These are phyloP conservation scores for Stagonosporopsis rhizophila DNA, from an alignment of 2,329 filamentous ascomycete species.

Conservation along the genomic window DNA sequence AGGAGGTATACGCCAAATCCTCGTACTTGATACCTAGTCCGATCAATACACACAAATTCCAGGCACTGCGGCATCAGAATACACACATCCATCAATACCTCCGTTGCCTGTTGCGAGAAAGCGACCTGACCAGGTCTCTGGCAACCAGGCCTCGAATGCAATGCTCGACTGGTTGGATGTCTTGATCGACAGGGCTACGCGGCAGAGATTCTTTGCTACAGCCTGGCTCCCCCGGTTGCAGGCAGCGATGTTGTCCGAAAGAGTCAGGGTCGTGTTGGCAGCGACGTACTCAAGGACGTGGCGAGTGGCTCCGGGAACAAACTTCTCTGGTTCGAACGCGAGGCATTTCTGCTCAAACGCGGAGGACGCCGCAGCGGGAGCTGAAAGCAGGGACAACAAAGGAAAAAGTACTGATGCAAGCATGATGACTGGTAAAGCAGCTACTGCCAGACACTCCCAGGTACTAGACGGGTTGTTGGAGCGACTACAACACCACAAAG, in stretches of 20 bases:
- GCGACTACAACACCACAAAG: background rate
- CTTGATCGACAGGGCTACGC: slow-evolving; percentile 52
- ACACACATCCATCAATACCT: slow-evolving; percentile 53
- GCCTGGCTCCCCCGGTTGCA: slow-evolving; percentile 47
- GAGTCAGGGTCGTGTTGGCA: slow-evolving; percentile 48
- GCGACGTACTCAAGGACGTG: slow-evolving; percentile 43
- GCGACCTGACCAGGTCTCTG: slow-evolving; percentile 48
- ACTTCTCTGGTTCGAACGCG: slow-evolving; percentile 27
- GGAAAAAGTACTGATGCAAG: slow-evolving; percentile 1
- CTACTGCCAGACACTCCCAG: background rate
- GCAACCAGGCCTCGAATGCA: slow-evolving; percentile 50
- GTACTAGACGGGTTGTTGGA: background rate
- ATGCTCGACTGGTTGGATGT: slow-evolving; percentile 53
- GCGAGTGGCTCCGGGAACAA: slow-evolving; percentile 25
- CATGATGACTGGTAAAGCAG: slow-evolving; percentile 6
- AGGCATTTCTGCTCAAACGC: slow-evolving; percentile 28
- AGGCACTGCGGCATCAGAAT: background rate
- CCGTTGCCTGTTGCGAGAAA: slow-evolving; percentile 52
- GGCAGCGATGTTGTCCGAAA: slow-evolving; percentile 48
- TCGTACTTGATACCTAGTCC: slow-evolving; percentile 50
- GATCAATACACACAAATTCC: background rate
- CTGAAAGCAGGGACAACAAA: slow-evolving; percentile 10
- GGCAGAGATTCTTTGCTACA: slow-evolving; percentile 51
- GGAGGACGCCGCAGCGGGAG: slow-evolving; percentile 1
- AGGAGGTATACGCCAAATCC: slow-evolving; percentile 48